These are phyloP conservation scores for Ascochyta koolunga DNA, from an alignment of 2,329 filamentous ascomycete species.

Conservation along the genomic window DNA sequence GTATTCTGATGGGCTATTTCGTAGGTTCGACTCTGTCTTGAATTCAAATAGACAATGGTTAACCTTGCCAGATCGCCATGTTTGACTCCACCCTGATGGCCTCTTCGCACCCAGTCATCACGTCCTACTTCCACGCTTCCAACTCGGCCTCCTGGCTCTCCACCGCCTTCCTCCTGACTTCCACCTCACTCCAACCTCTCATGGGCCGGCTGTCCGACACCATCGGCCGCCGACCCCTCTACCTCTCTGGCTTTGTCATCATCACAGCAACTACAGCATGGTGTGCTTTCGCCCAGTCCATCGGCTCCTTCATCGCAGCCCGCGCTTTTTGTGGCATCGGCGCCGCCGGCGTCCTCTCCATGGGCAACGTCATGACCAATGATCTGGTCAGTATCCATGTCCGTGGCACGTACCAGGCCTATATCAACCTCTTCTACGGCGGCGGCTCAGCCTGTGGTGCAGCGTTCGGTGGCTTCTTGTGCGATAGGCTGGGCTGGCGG, in stretches of 20 bases:
- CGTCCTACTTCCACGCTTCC: slow-evolving; percentile 77
- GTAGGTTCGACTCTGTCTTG: slow-evolving; percentile 27
- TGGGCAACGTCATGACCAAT: slow-evolving; percentile 73
- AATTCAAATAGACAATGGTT: slow-evolving; percentile 37
- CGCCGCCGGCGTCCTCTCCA: slow-evolving; percentile 72
- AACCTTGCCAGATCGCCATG: slow-evolving; percentile 41
- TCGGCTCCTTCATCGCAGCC: slow-evolving; percentile 73
- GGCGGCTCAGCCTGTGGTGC: slow-evolving; percentile 62
- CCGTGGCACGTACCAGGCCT: slow-evolving; percentile 74
- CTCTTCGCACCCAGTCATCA: slow-evolving; percentile 80
- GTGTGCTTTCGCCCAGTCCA: slow-evolving; percentile 70
- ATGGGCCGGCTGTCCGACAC: slow-evolving; percentile 77
- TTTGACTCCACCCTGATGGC: slow-evolving; percentile 86
- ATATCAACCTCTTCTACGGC: slow-evolving; percentile 69
- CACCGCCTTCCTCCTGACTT: slow-evolving; percentile 78
- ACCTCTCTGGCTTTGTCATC: slow-evolving; percentile 66
- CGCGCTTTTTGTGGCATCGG: slow-evolving; percentile 74
- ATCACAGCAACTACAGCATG: slow-evolving; percentile 71
- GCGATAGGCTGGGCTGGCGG: slow-evolving; percentile 73
- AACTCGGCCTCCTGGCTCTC: slow-evolving; percentile 84
- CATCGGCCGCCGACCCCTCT: slow-evolving; percentile 70
- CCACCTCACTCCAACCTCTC: slow-evolving; percentile 76
- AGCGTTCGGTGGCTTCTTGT: slow-evolving; percentile 72
- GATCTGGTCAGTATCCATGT: slow-evolving; percentile 76
- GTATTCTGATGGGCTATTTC: slow-evolving; percentile 47